Base-by-base conservation (phyloP, 2,329 filamentous ascomycete species). In the Penicillium sp. region DNA sequence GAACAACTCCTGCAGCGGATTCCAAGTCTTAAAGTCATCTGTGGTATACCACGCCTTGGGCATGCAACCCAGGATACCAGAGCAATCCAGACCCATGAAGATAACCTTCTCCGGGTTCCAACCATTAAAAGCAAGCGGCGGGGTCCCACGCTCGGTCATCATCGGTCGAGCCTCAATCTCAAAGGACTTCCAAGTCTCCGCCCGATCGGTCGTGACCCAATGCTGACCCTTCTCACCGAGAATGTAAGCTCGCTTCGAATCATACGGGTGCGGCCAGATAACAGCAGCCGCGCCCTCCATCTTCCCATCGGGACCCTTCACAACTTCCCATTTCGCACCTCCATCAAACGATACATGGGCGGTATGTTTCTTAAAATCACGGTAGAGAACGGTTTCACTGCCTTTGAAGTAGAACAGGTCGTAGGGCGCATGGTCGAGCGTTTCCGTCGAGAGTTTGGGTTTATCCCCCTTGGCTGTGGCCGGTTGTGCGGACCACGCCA, bases 351-450 rank as follows among this genome's bases (percentile, higher is more conserved):
- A 96, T 63, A 91, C 89, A 77, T 89, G 93, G 56, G 96, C 83
- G 65, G 87, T 87, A 62, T 85, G 83, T 44, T 85, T 84, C 15
- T 83, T 77, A 54, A 81, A 73, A 75, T 96, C 91, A 70, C 90
- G 88, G 73, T 92, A 88, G 50, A 98, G 79, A 62, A 96, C 83
- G 56, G 90, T 86, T 75, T 97, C 89, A 68, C 91, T 93, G 76
- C 94, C 91, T 73, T 95, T 89, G 74, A 99, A 98, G 80, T 97
- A 99, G 79, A 91, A 90, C 67, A 97, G 81, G 74, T 88, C 88
- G 58, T 80, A 75, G 0, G 92, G 91, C 58, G 83, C 78, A 70
- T 88, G 83, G 49, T 90, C 82, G 79, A 97, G 91, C 51, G 84
- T 78, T 57, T 82, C 90, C 62, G 83, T 80, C 64, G 84, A 82